Percentiles rank a stretch among this genome's conserved stretches.
These are phyloP conservation scores for Arthrinium phaeospermum DNA, from an alignment of 2,329 filamentous ascomycete genomes.

Conservation along the genomic window DNA sequence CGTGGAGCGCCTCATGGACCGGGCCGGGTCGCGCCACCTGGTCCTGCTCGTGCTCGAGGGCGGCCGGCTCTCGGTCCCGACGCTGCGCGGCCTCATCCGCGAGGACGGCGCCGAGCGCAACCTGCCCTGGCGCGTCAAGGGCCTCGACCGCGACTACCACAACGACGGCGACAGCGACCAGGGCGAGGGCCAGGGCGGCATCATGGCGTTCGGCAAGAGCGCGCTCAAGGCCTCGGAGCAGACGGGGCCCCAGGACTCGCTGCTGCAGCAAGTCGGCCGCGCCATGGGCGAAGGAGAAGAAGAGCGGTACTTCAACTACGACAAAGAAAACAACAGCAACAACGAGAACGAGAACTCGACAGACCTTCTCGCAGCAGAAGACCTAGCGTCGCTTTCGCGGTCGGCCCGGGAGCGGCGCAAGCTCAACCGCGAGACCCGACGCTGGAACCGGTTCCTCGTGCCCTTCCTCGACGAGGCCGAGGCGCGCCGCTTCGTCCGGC, in stretches of 20 bases:
- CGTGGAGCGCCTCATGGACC: slow-evolving; percentile 31
- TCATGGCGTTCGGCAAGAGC: slow-evolving; percentile 39
- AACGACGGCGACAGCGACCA: slow-evolving; percentile 18
- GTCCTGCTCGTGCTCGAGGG: slow-evolving; percentile 46
- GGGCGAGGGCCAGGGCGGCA: slow-evolving; percentile 27
- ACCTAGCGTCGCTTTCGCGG: background rate
- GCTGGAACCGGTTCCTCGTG: slow-evolving; percentile 56
- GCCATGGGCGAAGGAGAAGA: background rate
- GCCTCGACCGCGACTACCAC: slow-evolving; percentile 29
- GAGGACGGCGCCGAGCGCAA: slow-evolving; percentile 50
- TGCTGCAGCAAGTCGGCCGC: background rate
- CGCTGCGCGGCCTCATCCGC: slow-evolving; percentile 45
- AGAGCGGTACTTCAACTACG: background rate
- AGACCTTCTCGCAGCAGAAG: background rate
- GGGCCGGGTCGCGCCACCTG: slow-evolving; percentile 31
- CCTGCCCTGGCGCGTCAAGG: slow-evolving; percentile 44
- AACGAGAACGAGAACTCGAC: background rate
- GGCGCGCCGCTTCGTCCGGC: slow-evolving; percentile 55
- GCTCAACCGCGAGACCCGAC: slow-evolving; percentile 35
- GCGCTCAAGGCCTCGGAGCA: slow-evolving; percentile 24
- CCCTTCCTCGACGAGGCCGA: slow-evolving; percentile 60
- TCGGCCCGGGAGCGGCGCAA: background rate
- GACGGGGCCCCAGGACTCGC: slow-evolving; percentile 7
- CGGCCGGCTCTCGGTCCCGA: slow-evolving; percentile 40
- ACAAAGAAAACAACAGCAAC: background rate